These are phyloP conservation scores for Pseudoturritis turrita DNA, from an alignment of 345 rosid species.

Conservation along the genomic window DNA sequence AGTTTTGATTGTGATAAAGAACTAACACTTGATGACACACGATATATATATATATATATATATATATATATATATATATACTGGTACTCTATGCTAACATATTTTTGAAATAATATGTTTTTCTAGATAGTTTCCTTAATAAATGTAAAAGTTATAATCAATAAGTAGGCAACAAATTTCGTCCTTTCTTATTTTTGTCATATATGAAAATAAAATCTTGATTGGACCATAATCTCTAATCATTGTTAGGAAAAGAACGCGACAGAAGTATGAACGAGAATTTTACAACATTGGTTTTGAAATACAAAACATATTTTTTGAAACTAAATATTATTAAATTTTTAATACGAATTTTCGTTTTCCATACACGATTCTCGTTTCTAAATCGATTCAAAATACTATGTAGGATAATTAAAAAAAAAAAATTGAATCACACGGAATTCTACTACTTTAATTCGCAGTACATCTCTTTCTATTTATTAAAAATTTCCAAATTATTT, in stretches of 20 bases:
- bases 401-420: too few relatives aligned
- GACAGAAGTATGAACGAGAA: background rate
- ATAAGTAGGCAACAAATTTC: background rate
- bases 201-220: background rate
- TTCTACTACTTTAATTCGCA: too few relatives aligned
- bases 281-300: background rate
- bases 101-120: background rate
- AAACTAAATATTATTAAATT: too few relatives aligned
- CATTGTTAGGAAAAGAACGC: background rate
- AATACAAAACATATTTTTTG: background rate
- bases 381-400: too few relatives aligned
- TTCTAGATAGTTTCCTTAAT: background rate
- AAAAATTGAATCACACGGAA: too few relatives aligned
- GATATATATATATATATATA: too few relatives aligned
- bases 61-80: too few relatives aligned
- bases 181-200: constrained; percentile 7
- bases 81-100: background rate
- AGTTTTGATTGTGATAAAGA: constrained; percentile 16
- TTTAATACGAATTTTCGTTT: too few relatives aligned
- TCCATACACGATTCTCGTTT: too few relatives aligned
- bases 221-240: background rate
- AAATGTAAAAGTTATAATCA: background rate
- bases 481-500: too few relatives aligned
- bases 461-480: too few relatives aligned
- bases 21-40: constrained; percentile 5